phyloP scores from a whole-genome alignment of 1,139 yeast genomes.

The Suhomyces maxii region DNA sequence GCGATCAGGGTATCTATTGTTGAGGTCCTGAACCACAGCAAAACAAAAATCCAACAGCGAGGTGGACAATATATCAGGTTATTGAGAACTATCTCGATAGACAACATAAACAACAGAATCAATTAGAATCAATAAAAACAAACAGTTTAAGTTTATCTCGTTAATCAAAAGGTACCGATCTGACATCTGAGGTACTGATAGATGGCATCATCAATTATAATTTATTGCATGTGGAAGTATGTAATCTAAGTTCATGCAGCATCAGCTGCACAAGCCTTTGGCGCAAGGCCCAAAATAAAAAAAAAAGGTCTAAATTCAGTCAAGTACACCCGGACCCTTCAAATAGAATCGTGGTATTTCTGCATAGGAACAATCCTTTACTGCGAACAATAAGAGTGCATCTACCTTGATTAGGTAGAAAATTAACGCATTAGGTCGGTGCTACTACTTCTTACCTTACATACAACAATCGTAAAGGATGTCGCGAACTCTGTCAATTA shows the following conservation, averaged over 20 bases:
- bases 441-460: neutral
- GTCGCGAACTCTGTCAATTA: slow-evolving; percentile 1
- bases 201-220: too few species aligned
- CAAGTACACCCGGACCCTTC: neutral
- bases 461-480: neutral
- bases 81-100: neutral
- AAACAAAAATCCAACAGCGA: neutral
- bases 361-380: neutral
- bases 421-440: neutral
- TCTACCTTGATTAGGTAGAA: neutral
- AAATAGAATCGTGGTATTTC: neutral
- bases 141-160: too few species aligned
- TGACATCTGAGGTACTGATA: too few species aligned
- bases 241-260: neutral
- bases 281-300: neutral
- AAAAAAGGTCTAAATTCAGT: neutral
- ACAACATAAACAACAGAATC: too few species aligned
- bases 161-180: neutral
- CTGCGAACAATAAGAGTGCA: neutral
- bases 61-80: neutral
- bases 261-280: neutral
- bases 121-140: too few species aligned
- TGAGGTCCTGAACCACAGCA: neutral
- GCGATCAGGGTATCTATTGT: slow-evolving; percentile 1
- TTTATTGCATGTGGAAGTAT: neutral